These are phyloP conservation scores for Mycena maculata DNA, from an alignment of 768 basidiomycete species.

Conservation along the genomic window DNA sequence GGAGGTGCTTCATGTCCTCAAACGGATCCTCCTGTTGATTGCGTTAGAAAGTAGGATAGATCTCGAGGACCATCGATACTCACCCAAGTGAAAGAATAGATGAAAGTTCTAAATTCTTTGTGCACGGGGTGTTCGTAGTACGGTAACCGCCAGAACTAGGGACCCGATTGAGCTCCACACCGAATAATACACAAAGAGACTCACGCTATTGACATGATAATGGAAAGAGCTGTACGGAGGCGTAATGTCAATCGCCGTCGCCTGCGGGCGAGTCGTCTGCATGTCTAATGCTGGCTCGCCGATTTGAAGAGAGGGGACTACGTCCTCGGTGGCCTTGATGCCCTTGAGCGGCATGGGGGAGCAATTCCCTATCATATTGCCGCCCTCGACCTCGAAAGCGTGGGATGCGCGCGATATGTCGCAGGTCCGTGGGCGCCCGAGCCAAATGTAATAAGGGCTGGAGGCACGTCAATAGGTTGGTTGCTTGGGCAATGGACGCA, in stretches of 20 bases:
- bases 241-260: constrained; percentile 59
- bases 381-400: constrained; percentile 72
- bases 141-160: constrained; percentile 72
- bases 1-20: constrained; percentile 74
- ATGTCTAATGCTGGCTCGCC: constrained; percentile 50
- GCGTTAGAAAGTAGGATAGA: neutral
- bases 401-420: constrained; percentile 67
- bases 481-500: neutral
- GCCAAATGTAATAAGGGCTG: constrained; percentile 81
- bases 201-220: constrained; percentile 65
- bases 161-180: constrained; percentile 19
- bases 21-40: constrained; percentile 74
- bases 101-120: constrained; percentile 71
- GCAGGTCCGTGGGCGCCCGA: constrained; percentile 73
- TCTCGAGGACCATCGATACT: constrained; percentile 8
- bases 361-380: constrained; percentile 66
- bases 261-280: constrained; percentile 28
- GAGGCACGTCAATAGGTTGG: neutral
- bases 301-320: constrained; percentile 55
- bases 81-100: constrained; percentile 74
- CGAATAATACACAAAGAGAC: constrained; percentile 19
- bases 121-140: constrained; percentile 78
- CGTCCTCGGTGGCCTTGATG: constrained; percentile 48
- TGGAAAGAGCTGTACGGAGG: constrained; percentile 72
- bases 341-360: constrained; percentile 52